Conservation (phyloP, 768 basidiomycete species). For the Tulasnella sp. region DNA sequence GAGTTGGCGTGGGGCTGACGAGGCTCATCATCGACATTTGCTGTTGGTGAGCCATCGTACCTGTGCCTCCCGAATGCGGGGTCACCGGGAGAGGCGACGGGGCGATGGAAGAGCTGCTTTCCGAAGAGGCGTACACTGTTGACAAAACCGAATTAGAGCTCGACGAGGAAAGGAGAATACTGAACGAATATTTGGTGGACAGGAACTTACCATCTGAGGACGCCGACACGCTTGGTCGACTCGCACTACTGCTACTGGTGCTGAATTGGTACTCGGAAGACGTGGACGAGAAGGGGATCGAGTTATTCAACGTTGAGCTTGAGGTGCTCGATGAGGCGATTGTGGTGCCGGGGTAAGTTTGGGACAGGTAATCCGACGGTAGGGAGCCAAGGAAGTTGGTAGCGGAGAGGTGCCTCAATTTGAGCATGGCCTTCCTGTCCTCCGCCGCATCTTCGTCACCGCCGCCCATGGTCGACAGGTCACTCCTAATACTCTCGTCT, state of each 20-base stretch:
- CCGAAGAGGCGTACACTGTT: conserved; percentile 9
- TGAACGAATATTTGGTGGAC: not conserved
- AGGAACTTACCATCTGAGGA: not conserved
- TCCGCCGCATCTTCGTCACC: not conserved
- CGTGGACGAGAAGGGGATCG: not conserved
- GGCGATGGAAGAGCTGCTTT: not conserved
- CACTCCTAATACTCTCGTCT: not conserved
- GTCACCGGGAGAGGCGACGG: conserved; percentile 2
- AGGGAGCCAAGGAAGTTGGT: not conserved
- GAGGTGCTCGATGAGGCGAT: not conserved
- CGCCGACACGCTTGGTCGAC: not conserved
- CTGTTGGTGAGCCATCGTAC: conserved; percentile 3
- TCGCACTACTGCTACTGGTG: not conserved
- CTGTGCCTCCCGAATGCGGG: not conserved
- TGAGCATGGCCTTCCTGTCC: not conserved
- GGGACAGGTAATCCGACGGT: not conserved
- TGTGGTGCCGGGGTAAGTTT: not conserved
- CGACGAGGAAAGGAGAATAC: not conserved
- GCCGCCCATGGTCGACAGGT: not conserved
- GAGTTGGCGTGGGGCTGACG: not conserved
- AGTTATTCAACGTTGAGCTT: not conserved
- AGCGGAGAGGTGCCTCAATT: not conserved
- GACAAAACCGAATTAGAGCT: not conserved
- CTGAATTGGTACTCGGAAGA: not conserved
- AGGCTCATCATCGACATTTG: conserved; percentile 8